Base-by-base conservation (phyloP, 345 rosid species). In the Populus pruinosa region DNA sequence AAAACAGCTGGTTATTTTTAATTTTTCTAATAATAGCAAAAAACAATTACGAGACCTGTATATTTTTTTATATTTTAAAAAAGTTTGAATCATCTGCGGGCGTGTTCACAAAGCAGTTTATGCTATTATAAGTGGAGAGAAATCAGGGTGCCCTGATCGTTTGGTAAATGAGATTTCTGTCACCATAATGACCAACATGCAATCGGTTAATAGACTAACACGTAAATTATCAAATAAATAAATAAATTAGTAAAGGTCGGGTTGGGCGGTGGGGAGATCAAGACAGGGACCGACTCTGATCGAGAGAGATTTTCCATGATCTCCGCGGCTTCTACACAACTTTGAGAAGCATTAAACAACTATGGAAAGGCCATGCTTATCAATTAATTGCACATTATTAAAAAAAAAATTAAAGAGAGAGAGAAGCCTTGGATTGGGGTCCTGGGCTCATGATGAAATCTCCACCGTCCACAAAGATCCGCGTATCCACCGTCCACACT, bases 401-500 rank as follows among this genome's bases (percentile, higher is more conserved):
- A 33, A 33, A 33, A 33, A 3, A 33, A 4, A 39, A 27, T 27
- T 36, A 16, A 44, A 16, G 3, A 20, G 11, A 17, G 50, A 69
- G n/a, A 36, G 4, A 9, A 18, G 39, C 35, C 20, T 49, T 5
- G 39, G 21, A 17, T 39, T 3, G n/a, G 27, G 23, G 38, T 12
- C 50, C 16, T 44, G 50, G 1, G 13, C 50, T 44, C 50, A 27
- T 69, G 62, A 74, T 61, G 70, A 74, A 66, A 79, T 81, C 82
- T 72, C 77, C 64, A 73, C 84, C 82, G 85, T 80, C 83, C 84
- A 79, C 16, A 23, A 67, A 82, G 85, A 83, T 82, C 66, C 70
- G 71, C 88, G 70, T 83, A 86, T 86, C 88, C 82, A 72, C 88
- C 82, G 79, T 77, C 79, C 69, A 49, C 39, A 47, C 68, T 70